Base-by-base conservation (phyloP, 345 rosid genomes). In the Corchorus olitorius region DNA sequence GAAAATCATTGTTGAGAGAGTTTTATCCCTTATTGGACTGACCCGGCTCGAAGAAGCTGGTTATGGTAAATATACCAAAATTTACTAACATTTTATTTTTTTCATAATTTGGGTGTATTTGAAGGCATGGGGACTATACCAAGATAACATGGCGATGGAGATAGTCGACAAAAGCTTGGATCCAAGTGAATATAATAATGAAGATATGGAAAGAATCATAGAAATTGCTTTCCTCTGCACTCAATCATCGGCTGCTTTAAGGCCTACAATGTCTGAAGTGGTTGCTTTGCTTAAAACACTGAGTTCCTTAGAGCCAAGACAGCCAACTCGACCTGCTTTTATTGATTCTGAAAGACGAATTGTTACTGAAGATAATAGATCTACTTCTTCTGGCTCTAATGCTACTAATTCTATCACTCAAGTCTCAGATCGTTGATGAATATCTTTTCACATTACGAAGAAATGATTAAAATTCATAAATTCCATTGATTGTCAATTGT, bases 201-300 rank as follows among this genome's bases (percentile, higher is more conserved):
- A 80, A 64, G 73, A 80, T 16, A 61, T 75, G 72, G 70, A 52
- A 76, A 82, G 64, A 64, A 70, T 76, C 39, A 81, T 85, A 54
- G 82, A 83, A 52, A 85, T 80, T 39, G 88, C 84, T 12, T 55
- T 85, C 27, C 54, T 76, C 76, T 85, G 88, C 76, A 85, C 82
- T 10, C 88, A 82, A 46, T 65, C 86, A 3, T 65, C 86, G 9
- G 80, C 81, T 4, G 8, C 77, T 20, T 19, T 65, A 19, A 68
- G 86, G 68, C 86, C 86, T 9, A 64, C 84, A 3, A 82, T 85
- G 88, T 82, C 88, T 2, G 86, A 85, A 58, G 78, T 78, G 4
- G 83, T 80, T 33, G 81, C 78, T 13, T 4, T 82, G 72, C 78
- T 82, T 20, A 82, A 66, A 78, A 78, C 75, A 9, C 48, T 60